Evolutionary conservation across 2,329 filamentous ascomycete species (phyloP).

Genomic region (Sarocladiaceae sp.): DNA sequence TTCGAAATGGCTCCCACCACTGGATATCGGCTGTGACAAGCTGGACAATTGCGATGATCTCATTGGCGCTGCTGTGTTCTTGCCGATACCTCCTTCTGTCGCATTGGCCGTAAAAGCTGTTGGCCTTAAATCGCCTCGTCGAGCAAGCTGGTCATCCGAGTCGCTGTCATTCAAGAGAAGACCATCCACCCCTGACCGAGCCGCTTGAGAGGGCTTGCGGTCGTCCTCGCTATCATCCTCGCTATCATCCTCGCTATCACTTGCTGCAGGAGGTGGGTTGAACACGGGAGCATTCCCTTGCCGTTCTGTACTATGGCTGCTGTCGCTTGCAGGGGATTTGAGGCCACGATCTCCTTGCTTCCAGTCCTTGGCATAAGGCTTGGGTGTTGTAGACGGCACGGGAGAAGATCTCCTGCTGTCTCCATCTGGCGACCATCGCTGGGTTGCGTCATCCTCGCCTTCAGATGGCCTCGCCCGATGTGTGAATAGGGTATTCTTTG

Average conservation of each 20-base stretch:
- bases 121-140: constrained; percentile 1
- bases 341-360: too few species aligned
- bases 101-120: background rate
- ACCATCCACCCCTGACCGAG: too few species aligned
- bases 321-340: background rate
- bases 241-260: constrained; percentile 2
- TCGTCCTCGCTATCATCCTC: background rate
- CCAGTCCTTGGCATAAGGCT: too few species aligned
- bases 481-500: background rate
- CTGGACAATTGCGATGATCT: background rate
- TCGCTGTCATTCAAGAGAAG: background rate
- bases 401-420: background rate
- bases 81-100: background rate
- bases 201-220: too few species aligned
- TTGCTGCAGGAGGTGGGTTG: constrained; percentile 1
- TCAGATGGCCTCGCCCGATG: background rate
- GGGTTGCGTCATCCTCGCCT: background rate
- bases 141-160: background rate
- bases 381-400: too few species aligned
- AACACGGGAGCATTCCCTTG: background rate
- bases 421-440: background rate
- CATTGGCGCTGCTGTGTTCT: background rate
- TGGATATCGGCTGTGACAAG: constrained; percentile 3
- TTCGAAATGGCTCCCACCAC: constrained; percentile 5
- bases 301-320: background rate